A percentile compares a stretch with the other conserved stretches of the same genome.
These are phyloP conservation scores for Kuraishia ogatae DNA, from an alignment of 805 yeast species.

Conservation along the genomic window DNA sequence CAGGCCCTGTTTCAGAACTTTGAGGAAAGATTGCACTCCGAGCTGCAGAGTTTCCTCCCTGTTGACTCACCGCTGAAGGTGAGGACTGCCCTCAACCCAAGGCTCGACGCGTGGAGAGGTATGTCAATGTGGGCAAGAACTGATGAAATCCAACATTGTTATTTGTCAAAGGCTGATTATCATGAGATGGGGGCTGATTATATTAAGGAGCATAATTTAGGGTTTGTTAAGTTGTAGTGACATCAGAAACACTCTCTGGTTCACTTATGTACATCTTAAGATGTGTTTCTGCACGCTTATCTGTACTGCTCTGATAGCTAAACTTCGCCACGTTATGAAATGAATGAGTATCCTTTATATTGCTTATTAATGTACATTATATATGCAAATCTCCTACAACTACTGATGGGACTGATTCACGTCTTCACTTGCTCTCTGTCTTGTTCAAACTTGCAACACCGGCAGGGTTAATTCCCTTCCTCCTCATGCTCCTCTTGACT, in stretches of 20 bases:
- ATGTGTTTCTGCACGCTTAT: not conserved
- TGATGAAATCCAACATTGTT: conserved; percentile 31
- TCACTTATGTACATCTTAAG: not conserved
- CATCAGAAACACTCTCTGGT: too few species aligned
- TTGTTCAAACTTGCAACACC: not conserved
- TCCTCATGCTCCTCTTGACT: conserved; percentile 54
- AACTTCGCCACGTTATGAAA: not conserved
- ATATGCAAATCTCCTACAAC: not conserved
- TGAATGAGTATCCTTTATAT: not conserved
- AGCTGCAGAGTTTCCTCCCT: conserved; percentile 67
- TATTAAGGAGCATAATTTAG: conserved; percentile 76
- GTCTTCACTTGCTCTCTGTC: not conserved
- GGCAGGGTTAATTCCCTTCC: conserved; percentile 67
- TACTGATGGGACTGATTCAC: not conserved
- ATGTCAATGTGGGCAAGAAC: conserved; percentile 72
- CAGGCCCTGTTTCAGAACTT: conserved; percentile 58
- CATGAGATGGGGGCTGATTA: conserved; percentile 87
- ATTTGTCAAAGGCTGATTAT: conserved; percentile 63
- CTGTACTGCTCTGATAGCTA: too few species aligned
- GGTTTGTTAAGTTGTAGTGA: conserved; percentile 25
- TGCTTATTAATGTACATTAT: not conserved
- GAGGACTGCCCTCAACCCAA: conserved; percentile 56
- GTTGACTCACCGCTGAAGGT: conserved; percentile 52
- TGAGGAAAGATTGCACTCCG: conserved; percentile 56
- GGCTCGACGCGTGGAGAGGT: conserved; percentile 87